Percentiles rank a stretch among this genome's conserved stretches.
Conservation (phyloP, 495 filamentous ascomycete genomes). For the Hyaloscypha variabilis region DNA sequence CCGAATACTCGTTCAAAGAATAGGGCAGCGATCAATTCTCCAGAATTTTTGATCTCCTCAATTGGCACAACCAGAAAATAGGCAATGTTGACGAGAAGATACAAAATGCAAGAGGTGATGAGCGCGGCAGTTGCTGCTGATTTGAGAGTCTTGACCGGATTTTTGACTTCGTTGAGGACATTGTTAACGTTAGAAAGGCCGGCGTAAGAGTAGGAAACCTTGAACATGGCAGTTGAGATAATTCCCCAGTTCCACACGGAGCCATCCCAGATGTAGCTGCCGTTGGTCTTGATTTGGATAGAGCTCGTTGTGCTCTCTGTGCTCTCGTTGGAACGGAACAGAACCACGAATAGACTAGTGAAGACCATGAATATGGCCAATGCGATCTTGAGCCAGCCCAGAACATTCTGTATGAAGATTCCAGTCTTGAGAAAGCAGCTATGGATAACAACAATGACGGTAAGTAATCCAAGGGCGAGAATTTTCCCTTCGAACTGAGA, state of each 20-base stretch:
- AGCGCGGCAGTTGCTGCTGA: constrained; percentile 65
- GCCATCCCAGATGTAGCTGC: constrained; percentile 51
- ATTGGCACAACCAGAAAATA: constrained; percentile 71
- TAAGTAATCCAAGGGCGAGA: constrained; percentile 64
- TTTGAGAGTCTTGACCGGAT: constrained; percentile 67
- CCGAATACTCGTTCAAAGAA: constrained; percentile 71
- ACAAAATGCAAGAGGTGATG: constrained; percentile 62
- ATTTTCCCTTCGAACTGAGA: constrained; percentile 56
- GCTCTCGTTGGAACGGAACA: constrained; percentile 38
- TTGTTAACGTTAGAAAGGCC: constrained; percentile 73
- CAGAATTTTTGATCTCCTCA: constrained; percentile 69
- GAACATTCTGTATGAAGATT: constrained; percentile 64
- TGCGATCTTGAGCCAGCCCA: constrained; percentile 68
- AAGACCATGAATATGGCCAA: constrained; percentile 67
- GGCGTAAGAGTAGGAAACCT: constrained; percentile 73
- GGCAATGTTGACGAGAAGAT: constrained; percentile 70
- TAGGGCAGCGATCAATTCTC: constrained; percentile 67
- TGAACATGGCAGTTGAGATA: constrained; percentile 68
- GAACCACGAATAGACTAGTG: constrained; percentile 55
- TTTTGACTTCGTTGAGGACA: constrained; percentile 74
- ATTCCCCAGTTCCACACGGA: constrained; percentile 57
- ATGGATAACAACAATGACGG: constrained; percentile 63
- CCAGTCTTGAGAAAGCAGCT: constrained; percentile 62
- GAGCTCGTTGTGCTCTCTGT: constrained; percentile 18
- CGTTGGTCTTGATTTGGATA: constrained; percentile 22